phyloP scores from a whole-genome alignment of 305 asterid genomes.

The Fraxinus nigra region DNA sequence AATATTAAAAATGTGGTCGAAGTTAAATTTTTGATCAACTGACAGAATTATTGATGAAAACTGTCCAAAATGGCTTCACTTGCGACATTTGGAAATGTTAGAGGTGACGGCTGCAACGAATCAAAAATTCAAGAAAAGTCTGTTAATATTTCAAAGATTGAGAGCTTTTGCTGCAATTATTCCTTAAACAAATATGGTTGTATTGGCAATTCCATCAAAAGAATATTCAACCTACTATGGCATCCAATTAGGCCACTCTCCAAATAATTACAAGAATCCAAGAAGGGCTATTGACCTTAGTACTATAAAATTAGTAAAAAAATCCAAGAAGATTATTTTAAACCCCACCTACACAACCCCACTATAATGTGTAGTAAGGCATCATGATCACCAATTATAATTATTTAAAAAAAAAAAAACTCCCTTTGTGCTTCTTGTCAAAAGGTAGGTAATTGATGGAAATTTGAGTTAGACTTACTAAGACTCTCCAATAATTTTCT shows the following conservation, averaged over 20 bases:
- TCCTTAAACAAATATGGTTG: neutral
- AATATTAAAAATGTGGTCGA: too few species aligned
- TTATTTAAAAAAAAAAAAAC: neutral
- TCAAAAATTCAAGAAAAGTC: too few species aligned
- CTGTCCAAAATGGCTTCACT: too few species aligned
- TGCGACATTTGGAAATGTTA: too few species aligned
- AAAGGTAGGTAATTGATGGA: conserved; percentile 25
- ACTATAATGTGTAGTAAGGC: neutral
- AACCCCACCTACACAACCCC: neutral
- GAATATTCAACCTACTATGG: conserved; percentile 14
- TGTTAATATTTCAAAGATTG: too few species aligned
- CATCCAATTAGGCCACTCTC: conserved; percentile 23
- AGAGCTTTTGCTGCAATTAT: too few species aligned
- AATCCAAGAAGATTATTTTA: conserved; percentile 8
- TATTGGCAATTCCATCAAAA: conserved; percentile 12
- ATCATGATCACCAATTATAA: neutral
- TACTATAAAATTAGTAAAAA: conserved; percentile 9
- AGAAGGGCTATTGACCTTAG: neutral
- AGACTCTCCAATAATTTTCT: conserved; percentile 25
- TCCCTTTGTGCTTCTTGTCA: neutral
- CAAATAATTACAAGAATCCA: conserved; percentile 8
- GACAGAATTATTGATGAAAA: too few species aligned
- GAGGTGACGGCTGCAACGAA: too few species aligned
- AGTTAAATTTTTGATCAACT: too few species aligned
- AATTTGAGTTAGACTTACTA: conserved; percentile 17